These are phyloP conservation scores for Globisporangium yorkense DNA, from an alignment of 352 stramenopile genomes.

Conservation along the genomic window DNA sequence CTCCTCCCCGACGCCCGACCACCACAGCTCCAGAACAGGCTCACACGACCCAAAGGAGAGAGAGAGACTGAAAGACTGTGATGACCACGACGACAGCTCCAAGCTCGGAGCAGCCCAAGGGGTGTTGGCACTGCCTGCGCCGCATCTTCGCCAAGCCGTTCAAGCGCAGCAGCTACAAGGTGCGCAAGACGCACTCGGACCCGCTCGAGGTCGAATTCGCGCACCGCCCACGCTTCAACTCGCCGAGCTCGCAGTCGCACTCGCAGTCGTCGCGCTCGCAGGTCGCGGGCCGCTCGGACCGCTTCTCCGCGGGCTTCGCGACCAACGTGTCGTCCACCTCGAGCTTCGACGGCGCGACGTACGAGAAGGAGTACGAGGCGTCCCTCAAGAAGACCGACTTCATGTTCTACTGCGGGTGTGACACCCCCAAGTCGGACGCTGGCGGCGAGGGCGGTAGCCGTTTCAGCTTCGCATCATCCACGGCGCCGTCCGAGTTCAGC, in stretches of 20 bases:
- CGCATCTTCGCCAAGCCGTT: slow-evolving; percentile 13
- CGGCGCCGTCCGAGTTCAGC: slow-evolving; percentile 10
- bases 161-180: slow-evolving; percentile 17
- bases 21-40: no score
- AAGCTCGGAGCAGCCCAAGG: not conserved
- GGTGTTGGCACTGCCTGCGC: slow-evolving; percentile 10
- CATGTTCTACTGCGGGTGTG: slow-evolving; percentile 49
- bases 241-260: slow-evolving; percentile 10
- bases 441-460: slow-evolving; percentile 26
- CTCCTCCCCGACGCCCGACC: no score
- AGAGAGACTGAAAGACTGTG: no score
- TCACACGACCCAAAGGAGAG: not conserved
- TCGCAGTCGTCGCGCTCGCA: slow-evolving; percentile 10
- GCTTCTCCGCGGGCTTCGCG: slow-evolving; percentile 9
- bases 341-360: slow-evolving; percentile 18
- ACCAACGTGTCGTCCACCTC: slow-evolving; percentile 15
- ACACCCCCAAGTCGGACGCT: slow-evolving; percentile 28
- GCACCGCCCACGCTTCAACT: slow-evolving; percentile 13
- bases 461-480: slow-evolving; percentile 20
- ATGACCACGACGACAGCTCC: not conserved
- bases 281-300: slow-evolving; percentile 4
- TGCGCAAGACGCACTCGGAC: slow-evolving; percentile 18
- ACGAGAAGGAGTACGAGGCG: slow-evolving; percentile 30
- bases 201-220: slow-evolving; percentile 14
- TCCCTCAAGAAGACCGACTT: slow-evolving; percentile 32